Percentiles rank a stretch among this genome's conserved stretches.
Evolutionary conservation across 2,329 filamentous ascomycete genomes (phyloP).

Genomic region (Penicillium nordicum): DNA sequence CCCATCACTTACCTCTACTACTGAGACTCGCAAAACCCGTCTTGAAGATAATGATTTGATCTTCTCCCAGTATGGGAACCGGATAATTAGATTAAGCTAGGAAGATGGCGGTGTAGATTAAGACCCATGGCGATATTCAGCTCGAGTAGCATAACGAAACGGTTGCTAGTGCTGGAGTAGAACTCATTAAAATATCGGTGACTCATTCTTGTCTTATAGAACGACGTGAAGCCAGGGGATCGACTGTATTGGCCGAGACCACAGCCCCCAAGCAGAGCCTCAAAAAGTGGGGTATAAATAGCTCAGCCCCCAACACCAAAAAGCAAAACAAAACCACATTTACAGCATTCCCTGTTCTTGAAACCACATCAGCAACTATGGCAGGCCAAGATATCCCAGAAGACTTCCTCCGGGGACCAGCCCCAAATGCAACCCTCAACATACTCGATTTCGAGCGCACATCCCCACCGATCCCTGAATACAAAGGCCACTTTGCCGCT

Average conservation of each 20-base stretch:
- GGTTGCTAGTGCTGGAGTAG: background rate
- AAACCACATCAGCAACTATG: background rate
- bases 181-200: background rate
- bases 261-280: background rate
- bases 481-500: slow-evolving; percentile 55
- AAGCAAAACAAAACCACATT: too few relatives aligned
- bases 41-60: too few relatives aligned
- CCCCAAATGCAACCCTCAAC: slow-evolving; percentile 45
- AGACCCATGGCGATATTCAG: too few relatives aligned
- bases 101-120: too few relatives aligned
- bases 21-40: too few relatives aligned
- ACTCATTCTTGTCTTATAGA: background rate
- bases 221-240: background rate
- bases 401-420: slow-evolving; percentile 32
- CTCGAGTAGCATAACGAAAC: background rate
- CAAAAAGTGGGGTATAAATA: background rate
- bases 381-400: slow-evolving; percentile 4
- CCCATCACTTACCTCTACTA: too few relatives aligned
- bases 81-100: too few relatives aligned
- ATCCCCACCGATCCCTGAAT: slow-evolving; percentile 48
- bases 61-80: too few relatives aligned
- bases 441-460: slow-evolving; percentile 55
- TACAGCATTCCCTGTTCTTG: background rate
- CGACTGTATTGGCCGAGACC: background rate
- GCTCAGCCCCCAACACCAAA: background rate